Evolutionary conservation across 176 grass and related monocot species (phyloP).

Genomic region (Paspalum vaginatum): DNA sequence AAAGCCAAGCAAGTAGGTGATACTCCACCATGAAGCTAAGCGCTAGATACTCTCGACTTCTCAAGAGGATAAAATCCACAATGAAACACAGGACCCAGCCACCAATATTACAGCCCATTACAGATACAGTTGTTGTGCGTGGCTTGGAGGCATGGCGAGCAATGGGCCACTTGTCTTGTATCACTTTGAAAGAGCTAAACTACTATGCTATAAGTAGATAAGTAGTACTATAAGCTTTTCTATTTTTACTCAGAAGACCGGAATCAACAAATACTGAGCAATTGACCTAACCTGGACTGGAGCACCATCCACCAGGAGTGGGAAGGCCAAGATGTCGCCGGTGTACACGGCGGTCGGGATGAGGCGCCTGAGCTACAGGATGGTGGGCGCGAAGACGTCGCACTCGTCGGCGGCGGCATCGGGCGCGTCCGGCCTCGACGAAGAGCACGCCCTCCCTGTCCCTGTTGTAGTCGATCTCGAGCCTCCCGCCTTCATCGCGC

Average conservation of each 20-base stretch:
- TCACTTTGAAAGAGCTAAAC: too few relatives aligned
- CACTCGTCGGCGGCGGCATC: slow-evolving; percentile 51
- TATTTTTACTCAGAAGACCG: too few relatives aligned
- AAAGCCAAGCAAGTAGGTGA: too few relatives aligned
- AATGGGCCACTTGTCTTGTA: too few relatives aligned
- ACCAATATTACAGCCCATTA: not conserved
- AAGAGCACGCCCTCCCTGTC: slow-evolving; percentile 71
- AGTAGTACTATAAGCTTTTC: too few relatives aligned
- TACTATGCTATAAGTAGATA: too few relatives aligned
- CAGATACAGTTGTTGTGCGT: too few relatives aligned
- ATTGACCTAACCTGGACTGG: slow-evolving; percentile 57
- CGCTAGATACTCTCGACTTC: not conserved
- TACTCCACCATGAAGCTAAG: not conserved
- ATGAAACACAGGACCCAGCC: not conserved
- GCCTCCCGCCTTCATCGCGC: too few relatives aligned
- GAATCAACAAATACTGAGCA: too few relatives aligned
- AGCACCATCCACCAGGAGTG: too few relatives aligned
- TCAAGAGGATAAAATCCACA: not conserved
- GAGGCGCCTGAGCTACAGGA: slow-evolving; percentile 61
- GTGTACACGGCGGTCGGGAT: slow-evolving; percentile 68
- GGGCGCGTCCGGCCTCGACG: slow-evolving; percentile 65
- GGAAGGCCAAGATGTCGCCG: slow-evolving; percentile 67
- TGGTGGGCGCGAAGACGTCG: slow-evolving; percentile 82
- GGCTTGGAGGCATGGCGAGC: too few relatives aligned
- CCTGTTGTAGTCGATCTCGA: slow-evolving; percentile 76